phyloP scores from a whole-genome alignment of 345 rosid species.

The Mangifera indica region DNA sequence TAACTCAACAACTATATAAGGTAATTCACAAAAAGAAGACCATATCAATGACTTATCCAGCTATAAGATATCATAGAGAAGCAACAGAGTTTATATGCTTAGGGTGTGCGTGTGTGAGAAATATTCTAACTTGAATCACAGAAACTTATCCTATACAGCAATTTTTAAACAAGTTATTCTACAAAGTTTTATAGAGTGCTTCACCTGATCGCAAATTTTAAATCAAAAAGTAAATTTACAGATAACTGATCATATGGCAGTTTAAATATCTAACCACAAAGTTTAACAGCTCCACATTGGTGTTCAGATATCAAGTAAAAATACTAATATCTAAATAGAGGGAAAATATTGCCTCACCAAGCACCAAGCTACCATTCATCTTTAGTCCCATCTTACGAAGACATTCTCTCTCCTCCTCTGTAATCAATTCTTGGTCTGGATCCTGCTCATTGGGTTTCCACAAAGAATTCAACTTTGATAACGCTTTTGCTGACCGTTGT shows the following conservation, averaged over 20 bases:
- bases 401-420: constrained; percentile 78
- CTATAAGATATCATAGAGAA: background rate
- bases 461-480: constrained; percentile 52
- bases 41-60: background rate
- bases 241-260: background rate
- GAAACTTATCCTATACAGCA: background rate
- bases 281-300: background rate
- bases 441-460: constrained; percentile 50
- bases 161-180: background rate
- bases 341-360: constrained; percentile 51
- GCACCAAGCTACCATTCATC: constrained; percentile 60
- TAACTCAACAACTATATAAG: background rate
- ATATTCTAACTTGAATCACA: background rate
- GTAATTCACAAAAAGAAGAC: background rate
- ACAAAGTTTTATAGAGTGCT: background rate
- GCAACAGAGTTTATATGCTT: background rate
- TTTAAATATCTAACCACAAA: constrained; percentile 2
- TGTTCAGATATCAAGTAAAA: background rate
- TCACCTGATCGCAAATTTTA: background rate
- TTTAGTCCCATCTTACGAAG: constrained; percentile 66
- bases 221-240: background rate
- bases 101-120: background rate
- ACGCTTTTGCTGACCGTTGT: constrained; percentile 46
- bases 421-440: constrained; percentile 59
- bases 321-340: constrained; percentile 5